Evolutionary conservation across 805 yeast genomes (phyloP).

Genomic region (Phaffomyces antillensis): DNA sequence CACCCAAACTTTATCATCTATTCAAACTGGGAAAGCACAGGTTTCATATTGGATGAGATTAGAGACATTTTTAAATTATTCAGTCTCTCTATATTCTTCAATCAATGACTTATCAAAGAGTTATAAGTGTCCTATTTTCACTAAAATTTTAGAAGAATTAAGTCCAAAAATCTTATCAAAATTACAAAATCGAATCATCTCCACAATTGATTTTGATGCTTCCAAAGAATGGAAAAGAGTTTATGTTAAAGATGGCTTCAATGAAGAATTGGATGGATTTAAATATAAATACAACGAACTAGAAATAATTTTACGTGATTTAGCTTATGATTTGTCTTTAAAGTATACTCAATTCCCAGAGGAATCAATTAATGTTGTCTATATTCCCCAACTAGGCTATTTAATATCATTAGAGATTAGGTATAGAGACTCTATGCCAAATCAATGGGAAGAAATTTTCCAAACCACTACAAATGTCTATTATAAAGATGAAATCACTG

Average conservation of each 20-base stretch:
- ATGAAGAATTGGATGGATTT: conserved; percentile 19
- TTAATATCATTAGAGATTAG: conserved; percentile 24
- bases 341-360: conserved; percentile 3
- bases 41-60: conserved; percentile 26
- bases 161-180: conserved; percentile 7
- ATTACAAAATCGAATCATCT: conserved; percentile 18
- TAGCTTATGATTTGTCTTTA: conserved; percentile 15
- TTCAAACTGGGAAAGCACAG: conserved; percentile 21
- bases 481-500: conserved; percentile 28
- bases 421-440: background rate
- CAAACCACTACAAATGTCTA: conserved; percentile 30
- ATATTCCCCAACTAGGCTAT: conserved; percentile 41
- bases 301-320: conserved; percentile 25
- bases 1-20: conserved; percentile 12
- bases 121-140: conserved; percentile 8
- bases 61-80: conserved; percentile 16
- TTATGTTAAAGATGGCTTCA: conserved; percentile 25
- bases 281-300: conserved; percentile 14
- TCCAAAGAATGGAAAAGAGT: conserved; percentile 25
- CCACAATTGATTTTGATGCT: conserved; percentile 30
- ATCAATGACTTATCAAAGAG: background rate
- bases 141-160: conserved; percentile 10
- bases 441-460: conserved; percentile 32
- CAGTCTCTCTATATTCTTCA: conserved; percentile 12
- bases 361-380: conserved; percentile 28